A percentile compares a stretch with the other conserved stretches of the same genome.
Evolutionary conservation across 129 eudicot genomes (phyloP).

Genomic region (Silybum marianum): DNA sequence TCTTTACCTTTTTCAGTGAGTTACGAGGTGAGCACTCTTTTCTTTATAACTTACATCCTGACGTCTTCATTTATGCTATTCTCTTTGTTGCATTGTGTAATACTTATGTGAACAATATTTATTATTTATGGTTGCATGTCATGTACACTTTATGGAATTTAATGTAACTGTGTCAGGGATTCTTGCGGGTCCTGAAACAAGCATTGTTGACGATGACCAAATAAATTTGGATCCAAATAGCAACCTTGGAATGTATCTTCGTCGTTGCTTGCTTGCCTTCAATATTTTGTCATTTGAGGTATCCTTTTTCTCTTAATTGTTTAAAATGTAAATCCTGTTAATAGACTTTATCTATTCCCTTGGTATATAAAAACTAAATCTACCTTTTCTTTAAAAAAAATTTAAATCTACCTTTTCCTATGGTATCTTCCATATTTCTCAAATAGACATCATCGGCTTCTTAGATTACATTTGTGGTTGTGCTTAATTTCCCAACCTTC

Average conservation of each 20-base stretch:
- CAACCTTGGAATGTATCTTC: conserved; percentile 75
- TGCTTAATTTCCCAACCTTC: neutral
- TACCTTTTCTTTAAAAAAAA: neutral
- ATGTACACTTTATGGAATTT: neutral
- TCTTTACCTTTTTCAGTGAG: conserved; percentile 80
- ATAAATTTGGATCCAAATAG: conserved; percentile 86
- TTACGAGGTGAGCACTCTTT: conserved; percentile 64
- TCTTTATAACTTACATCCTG: conserved; percentile 15
- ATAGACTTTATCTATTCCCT: neutral
- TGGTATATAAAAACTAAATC: neutral
- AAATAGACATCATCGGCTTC: neutral
- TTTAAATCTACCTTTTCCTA: neutral
- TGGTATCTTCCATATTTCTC: neutral
- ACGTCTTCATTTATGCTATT: neutral
- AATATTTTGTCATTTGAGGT: conserved; percentile 89
- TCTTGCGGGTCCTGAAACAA: conserved; percentile 75
- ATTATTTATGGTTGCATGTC: neutral
- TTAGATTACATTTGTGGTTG: neutral
- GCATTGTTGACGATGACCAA: conserved; percentile 85
- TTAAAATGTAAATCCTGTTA: neutral
- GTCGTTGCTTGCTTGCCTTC: conserved; percentile 84
- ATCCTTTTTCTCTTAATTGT: conserved; percentile 2
- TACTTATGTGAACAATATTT: neutral
- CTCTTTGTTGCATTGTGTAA: conserved; percentile 4
- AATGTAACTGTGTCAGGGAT: conserved; percentile 50